Conservation (phyloP, 164 flowering plant genomes). For the Vitis cinerea region DNA sequence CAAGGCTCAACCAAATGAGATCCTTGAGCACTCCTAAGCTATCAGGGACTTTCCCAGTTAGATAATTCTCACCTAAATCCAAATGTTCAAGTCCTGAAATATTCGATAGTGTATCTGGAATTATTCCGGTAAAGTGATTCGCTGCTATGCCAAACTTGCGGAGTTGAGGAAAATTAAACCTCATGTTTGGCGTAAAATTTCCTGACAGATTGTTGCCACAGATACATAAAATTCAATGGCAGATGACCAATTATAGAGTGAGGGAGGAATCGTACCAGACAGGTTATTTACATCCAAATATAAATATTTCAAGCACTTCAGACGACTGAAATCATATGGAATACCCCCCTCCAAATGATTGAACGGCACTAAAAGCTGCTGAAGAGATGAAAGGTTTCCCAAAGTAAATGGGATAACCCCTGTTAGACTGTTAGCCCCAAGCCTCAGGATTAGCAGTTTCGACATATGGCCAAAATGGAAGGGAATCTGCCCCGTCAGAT, state of each 20-base stretch:
- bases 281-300: conserved; percentile 2
- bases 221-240: background rate
- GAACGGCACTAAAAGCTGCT: background rate
- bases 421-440: background rate
- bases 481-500: conserved; percentile 8
- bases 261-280: conserved; percentile 26
- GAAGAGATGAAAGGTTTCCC: conserved; percentile 16
- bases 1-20: background rate
- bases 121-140: conserved; percentile 9
- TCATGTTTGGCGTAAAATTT: conserved; percentile 21
- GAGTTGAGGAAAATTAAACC: conserved; percentile 29
- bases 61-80: background rate
- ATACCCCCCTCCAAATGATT: conserved; percentile 20
- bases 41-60: conserved; percentile 10
- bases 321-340: conserved; percentile 13
- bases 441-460: background rate
- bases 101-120: conserved; percentile 18
- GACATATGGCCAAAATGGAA: background rate
- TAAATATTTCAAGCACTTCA: conserved; percentile 7
- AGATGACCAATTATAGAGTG: conserved; percentile 25
- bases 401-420: conserved; percentile 17
- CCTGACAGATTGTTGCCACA: background rate
- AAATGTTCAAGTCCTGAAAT: background rate
- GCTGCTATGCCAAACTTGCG: background rate
- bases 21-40: background rate